phyloP scores from a whole-genome alignment of 169 alveolate genomes.

The Eimeria praecox region DNA sequence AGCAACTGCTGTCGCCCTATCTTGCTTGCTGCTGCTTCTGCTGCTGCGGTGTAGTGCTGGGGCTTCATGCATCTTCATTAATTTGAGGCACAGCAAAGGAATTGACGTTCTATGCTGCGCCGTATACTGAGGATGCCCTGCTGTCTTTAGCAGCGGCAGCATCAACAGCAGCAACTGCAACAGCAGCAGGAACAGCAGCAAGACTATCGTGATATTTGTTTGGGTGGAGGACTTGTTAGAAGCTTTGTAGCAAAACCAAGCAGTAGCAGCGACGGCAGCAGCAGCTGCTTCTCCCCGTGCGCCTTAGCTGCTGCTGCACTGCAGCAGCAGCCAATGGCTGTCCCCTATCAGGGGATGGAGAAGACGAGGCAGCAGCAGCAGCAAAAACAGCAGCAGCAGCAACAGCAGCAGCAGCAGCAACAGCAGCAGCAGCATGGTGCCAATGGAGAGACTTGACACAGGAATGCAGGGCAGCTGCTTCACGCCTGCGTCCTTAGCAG shows the following conservation, averaged over 20 bases:
- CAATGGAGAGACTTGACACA: not conserved
- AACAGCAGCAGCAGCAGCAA: not conserved
- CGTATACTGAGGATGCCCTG: not conserved
- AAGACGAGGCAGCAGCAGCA: not conserved
- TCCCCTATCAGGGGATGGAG: not conserved
- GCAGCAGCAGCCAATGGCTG: not conserved
- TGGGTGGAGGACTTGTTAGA: not conserved
- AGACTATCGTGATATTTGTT: not conserved
- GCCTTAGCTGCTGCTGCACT: not conserved
- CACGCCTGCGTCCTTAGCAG: not conserved
- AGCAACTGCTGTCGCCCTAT: not conserved
- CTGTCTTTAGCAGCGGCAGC: not conserved
- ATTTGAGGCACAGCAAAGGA: not conserved
- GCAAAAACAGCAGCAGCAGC: not conserved
- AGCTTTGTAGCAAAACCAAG: no score
- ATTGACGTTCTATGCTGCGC: not conserved
- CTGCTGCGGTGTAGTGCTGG: not conserved
- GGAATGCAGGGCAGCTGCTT: not conserved
- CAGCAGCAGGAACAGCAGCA: not conserved
- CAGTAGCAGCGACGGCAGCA: constrained; percentile 14
- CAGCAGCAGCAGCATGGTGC: not conserved
- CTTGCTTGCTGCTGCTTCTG: not conserved
- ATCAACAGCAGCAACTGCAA: not conserved
- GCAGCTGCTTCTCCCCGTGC: not conserved
- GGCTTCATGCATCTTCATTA: not conserved